Evolutionary conservation across 495 filamentous ascomycete genomes (phyloP).

Genomic region (Penicillium simplicissimum): DNA sequence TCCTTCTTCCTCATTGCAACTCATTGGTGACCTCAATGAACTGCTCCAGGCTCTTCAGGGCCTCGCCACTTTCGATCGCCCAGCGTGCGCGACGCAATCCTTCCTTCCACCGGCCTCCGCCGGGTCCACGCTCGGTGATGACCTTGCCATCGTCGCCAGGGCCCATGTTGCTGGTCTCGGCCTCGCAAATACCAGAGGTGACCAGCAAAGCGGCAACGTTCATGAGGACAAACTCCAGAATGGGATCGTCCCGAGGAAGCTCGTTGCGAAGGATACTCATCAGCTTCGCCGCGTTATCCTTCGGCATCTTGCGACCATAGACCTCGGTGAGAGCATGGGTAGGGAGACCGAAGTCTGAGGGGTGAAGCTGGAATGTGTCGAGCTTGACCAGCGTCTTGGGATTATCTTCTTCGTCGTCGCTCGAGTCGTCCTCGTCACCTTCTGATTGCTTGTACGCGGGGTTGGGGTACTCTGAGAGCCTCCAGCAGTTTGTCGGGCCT

Average conservation of each 20-base stretch:
- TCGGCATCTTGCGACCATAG: slow-evolving; percentile 78
- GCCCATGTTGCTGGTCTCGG: slow-evolving; percentile 73
- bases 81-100: slow-evolving; percentile 81
- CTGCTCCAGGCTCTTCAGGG: slow-evolving; percentile 67
- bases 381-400: slow-evolving; percentile 54
- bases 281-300: slow-evolving; percentile 83
- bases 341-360: slow-evolving; percentile 81
- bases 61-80: slow-evolving; percentile 78
- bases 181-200: slow-evolving; percentile 80
- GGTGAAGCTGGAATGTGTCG: slow-evolving; percentile 72
- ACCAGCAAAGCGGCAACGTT: slow-evolving; percentile 90
- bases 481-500: slow-evolving; percentile 85
- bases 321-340: slow-evolving; percentile 74
- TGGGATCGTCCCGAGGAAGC: slow-evolving; percentile 71
- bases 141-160: slow-evolving; percentile 72
- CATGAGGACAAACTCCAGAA: slow-evolving; percentile 89
- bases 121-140: slow-evolving; percentile 76
- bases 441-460: slow-evolving; percentile 37
- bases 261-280: slow-evolving; percentile 72
- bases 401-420: slow-evolving; percentile 41
- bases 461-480: slow-evolving; percentile 58
- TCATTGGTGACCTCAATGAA: slow-evolving; percentile 66
- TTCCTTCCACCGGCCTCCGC: slow-evolving; percentile 87
- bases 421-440: slow-evolving; percentile 34
- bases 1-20: slow-evolving; percentile 22